These are phyloP conservation scores for Paracoccidioides lutzii DNA, from an alignment of 2,329 filamentous ascomycete species.

Conservation along the genomic window DNA sequence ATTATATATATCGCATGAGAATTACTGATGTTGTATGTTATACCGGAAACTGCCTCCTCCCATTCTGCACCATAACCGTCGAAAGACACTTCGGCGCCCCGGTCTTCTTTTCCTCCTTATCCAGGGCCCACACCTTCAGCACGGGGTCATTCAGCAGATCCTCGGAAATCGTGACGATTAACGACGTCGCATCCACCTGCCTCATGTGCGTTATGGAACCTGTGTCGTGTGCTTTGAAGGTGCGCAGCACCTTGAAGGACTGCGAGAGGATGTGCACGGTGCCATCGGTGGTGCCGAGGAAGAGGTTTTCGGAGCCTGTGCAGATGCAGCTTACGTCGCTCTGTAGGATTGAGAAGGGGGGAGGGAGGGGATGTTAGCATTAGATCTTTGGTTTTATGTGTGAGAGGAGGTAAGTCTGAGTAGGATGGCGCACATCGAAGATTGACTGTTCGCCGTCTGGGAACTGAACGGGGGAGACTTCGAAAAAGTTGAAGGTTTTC, in stretches of 20 bases:
- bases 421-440: conserved; percentile 52
- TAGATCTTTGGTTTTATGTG: too few species aligned
- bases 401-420: too few species aligned
- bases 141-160: conserved; percentile 78
- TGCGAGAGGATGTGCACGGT: conserved; percentile 76
- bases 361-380: conserved; percentile 15
- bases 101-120: conserved; percentile 88
- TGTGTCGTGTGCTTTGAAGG: conserved; percentile 73
- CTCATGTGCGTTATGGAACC: conserved; percentile 75
- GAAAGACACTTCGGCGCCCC: conserved; percentile 79
- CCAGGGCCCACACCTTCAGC: conserved; percentile 93
- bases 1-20: neutral
- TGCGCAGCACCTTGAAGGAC: conserved; percentile 72
- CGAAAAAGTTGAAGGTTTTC: conserved; percentile 99
- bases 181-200: conserved; percentile 73
- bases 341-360: conserved; percentile 15
- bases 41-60: conserved; percentile 82
- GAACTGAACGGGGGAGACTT: conserved; percentile 72
- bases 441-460: conserved; percentile 67
- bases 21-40: conserved; percentile 14
- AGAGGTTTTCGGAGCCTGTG: conserved; percentile 77
- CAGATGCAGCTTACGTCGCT: conserved; percentile 69
- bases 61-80: conserved; percentile 75
- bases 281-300: conserved; percentile 76
- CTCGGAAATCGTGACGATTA: conserved; percentile 71